phyloP scores from a whole-genome alignment of 2,329 filamentous ascomycete species.

The Metarhizium robertsii region DNA sequence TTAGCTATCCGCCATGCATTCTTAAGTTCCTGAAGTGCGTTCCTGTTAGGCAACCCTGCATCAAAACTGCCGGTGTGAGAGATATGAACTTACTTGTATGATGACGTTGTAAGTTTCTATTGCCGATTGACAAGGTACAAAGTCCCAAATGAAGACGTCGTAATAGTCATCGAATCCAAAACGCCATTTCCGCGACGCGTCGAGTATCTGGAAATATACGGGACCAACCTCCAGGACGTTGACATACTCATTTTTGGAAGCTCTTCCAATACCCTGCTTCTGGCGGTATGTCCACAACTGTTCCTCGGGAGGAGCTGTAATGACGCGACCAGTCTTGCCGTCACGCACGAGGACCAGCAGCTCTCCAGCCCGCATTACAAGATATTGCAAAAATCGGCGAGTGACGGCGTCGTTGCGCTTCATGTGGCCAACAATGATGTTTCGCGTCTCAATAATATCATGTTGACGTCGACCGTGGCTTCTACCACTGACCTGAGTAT shows the following conservation, averaged over 20 bases:
- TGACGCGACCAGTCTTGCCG: slow-evolving; percentile 19
- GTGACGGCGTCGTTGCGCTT: slow-evolving; percentile 19
- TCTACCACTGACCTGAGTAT: slow-evolving; percentile 12
- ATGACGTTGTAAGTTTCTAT: slow-evolving; percentile 12
- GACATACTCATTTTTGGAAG: slow-evolving; percentile 17
- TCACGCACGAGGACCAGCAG: slow-evolving; percentile 18
- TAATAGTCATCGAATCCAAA: slow-evolving; percentile 20
- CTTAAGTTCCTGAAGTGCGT: slow-evolving; percentile 13
- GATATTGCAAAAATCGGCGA: slow-evolving; percentile 18
- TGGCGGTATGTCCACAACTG: slow-evolving; percentile 17
- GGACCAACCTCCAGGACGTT: slow-evolving; percentile 15
- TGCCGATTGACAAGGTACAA: slow-evolving; percentile 11
- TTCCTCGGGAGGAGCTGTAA: slow-evolving; percentile 16
- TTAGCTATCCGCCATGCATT: slow-evolving; percentile 16
- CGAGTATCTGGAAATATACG: slow-evolving; percentile 14
- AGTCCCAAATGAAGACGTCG: slow-evolving; percentile 19
- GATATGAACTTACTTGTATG: slow-evolving; percentile 6
- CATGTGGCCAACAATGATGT: slow-evolving; percentile 19
- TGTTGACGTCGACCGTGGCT: slow-evolving; percentile 13
- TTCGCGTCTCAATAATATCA: slow-evolving; percentile 17
- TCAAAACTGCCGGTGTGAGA: fast-evolving
- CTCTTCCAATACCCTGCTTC: slow-evolving; percentile 16
- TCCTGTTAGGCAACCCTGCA: not conserved
- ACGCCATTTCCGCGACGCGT: slow-evolving; percentile 16
- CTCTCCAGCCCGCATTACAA: slow-evolving; percentile 16